Evolutionary conservation across 2,329 filamentous ascomycete species (phyloP), one percentile per base, ranked within the genome.

Genomic region (Fusarium sp.): DNA sequence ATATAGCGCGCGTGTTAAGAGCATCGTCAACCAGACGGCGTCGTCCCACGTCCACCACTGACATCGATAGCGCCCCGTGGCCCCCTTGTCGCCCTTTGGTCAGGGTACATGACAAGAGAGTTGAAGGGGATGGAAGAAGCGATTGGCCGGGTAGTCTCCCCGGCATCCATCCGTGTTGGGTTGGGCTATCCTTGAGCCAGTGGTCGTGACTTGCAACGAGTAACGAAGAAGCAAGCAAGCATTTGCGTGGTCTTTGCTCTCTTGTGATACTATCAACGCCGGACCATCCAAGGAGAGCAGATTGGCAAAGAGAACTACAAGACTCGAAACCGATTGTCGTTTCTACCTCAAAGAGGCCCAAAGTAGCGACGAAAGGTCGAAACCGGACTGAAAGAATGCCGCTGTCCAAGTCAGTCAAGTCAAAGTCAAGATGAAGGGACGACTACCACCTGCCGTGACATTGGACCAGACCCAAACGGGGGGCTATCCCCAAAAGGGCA

Each of bases 381-480:
- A 67, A 59, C 67, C 66, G 33, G 56, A 35, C 22, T 56, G 44
- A 65, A 53, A 44, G 66, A 56, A 42, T 40, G 40, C 67, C 58
- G 35, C 12, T 42, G 40, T 22, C 16, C 22, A 22, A 16, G 22
- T 29, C 46, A 36, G 31, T 58, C 65, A 64, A 57, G n/a, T 64
- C n/a, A 17, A 61, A 66, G 57, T 16, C 40, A 27, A 11, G 16
- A 33, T 61, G 29, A 51, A 35, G 44, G 44, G 24, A 53, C 60
- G 62, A 11, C 49, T 62, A 67, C 69, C 66, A 62, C 53, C 67
- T 51, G 51, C 67, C 49, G 63, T 70, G 67, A 67, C 69, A 71
- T 71, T 64, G 59, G 42, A 56, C 62, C 64, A 51, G 36, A 29
- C 59, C 63, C 29, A 36, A 27, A 59, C 49, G 57, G 67, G 55